Conservation (phyloP, 352 stramenopile species). For the Pythium insidiosum region DNA sequence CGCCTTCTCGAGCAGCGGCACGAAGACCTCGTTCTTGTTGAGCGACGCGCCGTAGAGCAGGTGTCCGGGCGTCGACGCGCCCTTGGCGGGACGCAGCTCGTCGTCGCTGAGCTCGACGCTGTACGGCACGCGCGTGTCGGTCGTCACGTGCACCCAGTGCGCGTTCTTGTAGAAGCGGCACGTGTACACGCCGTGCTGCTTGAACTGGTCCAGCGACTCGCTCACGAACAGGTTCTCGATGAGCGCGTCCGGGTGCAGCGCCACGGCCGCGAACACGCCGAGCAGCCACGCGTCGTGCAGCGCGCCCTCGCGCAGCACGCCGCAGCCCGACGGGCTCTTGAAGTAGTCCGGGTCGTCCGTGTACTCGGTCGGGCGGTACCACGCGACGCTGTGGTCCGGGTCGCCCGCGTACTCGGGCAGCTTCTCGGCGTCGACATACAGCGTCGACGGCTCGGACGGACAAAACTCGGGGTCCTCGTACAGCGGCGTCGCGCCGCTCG, state of each 20-base stretch:
- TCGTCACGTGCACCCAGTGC: conserved; percentile 82
- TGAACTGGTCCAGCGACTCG: conserved; percentile 68
- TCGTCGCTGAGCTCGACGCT: conserved; percentile 30
- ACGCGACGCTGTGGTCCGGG: conserved; percentile 24
- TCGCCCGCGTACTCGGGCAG: conserved; percentile 48
- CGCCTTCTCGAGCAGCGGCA: conserved; percentile 85
- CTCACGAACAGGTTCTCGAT: conserved; percentile 90
- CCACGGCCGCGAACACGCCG: conserved; percentile 76
- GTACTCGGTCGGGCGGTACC: conserved; percentile 72
- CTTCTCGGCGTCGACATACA: conserved; percentile 52
- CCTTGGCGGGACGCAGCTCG: conserved; percentile 18
- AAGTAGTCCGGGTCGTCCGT: conserved; percentile 80
- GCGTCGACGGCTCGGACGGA: conserved; percentile 23
- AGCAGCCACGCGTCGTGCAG: conserved; percentile 84
- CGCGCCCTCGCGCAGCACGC: conserved; percentile 41
- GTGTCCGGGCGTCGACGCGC: conserved; percentile 24
- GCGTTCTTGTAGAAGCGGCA: conserved; percentile 92
- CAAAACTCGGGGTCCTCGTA: conserved; percentile 63
- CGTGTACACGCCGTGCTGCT: conserved; percentile 83
- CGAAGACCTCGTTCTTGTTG: conserved; percentile 83
- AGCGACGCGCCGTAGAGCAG: conserved; percentile 64
- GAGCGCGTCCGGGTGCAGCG: conserved; percentile 71
- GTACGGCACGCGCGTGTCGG: conserved; percentile 82
- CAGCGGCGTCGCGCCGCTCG: conserved; percentile 2
- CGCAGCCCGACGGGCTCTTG: conserved; percentile 54